Evolutionary conservation across 1,139 yeast species (phyloP), one percentile per base, ranked within the genome.

Genomic region (Yamadazyma taylorii): DNA sequence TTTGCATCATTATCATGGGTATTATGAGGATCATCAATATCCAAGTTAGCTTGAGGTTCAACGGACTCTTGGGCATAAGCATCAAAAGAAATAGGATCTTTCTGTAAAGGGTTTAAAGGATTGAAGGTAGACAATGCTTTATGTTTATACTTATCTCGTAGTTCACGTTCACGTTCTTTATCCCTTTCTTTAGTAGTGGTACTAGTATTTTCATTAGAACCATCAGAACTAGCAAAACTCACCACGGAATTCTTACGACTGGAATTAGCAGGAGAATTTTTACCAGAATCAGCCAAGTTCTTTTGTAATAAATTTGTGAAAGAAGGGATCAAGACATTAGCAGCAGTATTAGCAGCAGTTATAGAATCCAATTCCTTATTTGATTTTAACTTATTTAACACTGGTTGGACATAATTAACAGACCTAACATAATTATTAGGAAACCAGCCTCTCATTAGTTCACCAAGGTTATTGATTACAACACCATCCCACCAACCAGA

Each of bases 401-500:
- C 67, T 5, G 76, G 77, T 43, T 71, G 75, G 24, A 70, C 75
- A 45, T 70, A 69, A 46, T 69, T 65, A 21, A 71, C 75, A 1
- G 73, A 61, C 32, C 77, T 66, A 13, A 78, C 78, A 55, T 73
- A 77, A 36, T 73, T 73, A 37, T 70, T 71, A n/a, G 90, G 89
- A 58, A 84, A 81, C 92, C 92, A 84, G 43, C 92, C 92, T 50
- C 90, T 65, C 12, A 63, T 58, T 9, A 73, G 59, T 12, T 66
- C 75, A 31, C 76, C 76, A 19, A 61, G 15, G 12, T 42, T 57
- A 34, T 58, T 64, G 10, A 75, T 52, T 2, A 70, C 53, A 9
- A 81, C 71, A 3, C 90, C 90, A 54, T 84, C 92, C 87, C 89
- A 82, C 94, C 94, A 85, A 2, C 85, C 84, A 2, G 74, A 55